Conservation (phyloP, 805 yeast species). For the Cyberlindnera bimundalis region DNA sequence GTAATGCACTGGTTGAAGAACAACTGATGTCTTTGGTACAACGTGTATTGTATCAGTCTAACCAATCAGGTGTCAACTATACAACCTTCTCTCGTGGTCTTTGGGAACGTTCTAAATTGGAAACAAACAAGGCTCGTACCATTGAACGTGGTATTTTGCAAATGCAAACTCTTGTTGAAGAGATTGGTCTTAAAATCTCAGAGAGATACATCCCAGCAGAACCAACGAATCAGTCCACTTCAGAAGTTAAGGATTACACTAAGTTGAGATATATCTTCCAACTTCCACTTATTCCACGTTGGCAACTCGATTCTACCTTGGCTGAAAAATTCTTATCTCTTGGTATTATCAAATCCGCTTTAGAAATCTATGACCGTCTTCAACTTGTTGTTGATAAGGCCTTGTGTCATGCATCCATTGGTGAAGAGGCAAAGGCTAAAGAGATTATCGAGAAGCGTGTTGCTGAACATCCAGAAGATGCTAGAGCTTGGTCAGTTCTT, state of each 20-base stretch:
- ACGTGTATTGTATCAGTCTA: constrained; percentile 57
- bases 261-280: constrained; percentile 70
- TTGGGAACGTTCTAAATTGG: constrained; percentile 87
- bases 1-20: constrained; percentile 70
- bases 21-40: constrained; percentile 75
- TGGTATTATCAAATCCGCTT: constrained; percentile 82
- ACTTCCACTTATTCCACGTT: constrained; percentile 74
- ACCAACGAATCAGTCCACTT: constrained; percentile 13
- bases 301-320: constrained; percentile 76
- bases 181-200: constrained; percentile 65
- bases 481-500: constrained; percentile 75
- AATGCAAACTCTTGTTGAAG: constrained; percentile 88
- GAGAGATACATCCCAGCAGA: constrained; percentile 50
- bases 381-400: constrained; percentile 81
- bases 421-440: constrained; percentile 65
- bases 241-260: constrained; percentile 33
- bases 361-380: constrained; percentile 82
- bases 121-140: constrained; percentile 76
- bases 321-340: constrained; percentile 86
- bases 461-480: constrained; percentile 60
- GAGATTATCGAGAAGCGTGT: constrained; percentile 54
- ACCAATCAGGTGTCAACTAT: constrained; percentile 58
- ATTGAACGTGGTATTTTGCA: constrained; percentile 93
- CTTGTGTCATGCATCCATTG: constrained; percentile 83
- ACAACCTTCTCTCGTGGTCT: constrained; percentile 73